These are phyloP conservation scores for Arthrinium puccinioides DNA, from an alignment of 2,329 filamentous ascomycete species.

Conservation along the genomic window DNA sequence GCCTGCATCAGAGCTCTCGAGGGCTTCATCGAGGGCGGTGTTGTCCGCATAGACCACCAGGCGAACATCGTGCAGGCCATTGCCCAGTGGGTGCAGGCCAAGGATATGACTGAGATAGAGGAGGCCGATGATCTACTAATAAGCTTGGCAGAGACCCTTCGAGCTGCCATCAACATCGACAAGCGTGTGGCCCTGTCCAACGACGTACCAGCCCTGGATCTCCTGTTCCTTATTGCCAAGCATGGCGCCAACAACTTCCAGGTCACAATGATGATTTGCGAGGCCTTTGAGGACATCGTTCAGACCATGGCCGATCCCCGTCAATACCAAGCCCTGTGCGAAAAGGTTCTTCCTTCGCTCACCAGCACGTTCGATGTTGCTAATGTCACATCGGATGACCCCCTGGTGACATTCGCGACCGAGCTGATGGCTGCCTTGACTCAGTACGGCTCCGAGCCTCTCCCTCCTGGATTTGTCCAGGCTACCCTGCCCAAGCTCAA, in stretches of 20 bases:
- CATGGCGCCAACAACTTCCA: slow-evolving; percentile 88
- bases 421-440: slow-evolving; percentile 77
- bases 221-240: slow-evolving; percentile 83
- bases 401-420: slow-evolving; percentile 77
- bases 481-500: slow-evolving; percentile 83
- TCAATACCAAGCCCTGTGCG: slow-evolving; percentile 70
- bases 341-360: slow-evolving; percentile 79
- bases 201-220: slow-evolving; percentile 67
- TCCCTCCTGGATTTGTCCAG: slow-evolving; percentile 79
- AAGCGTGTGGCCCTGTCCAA: slow-evolving; percentile 65
- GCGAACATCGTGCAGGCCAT: slow-evolving; percentile 49
- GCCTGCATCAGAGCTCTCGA: slow-evolving; percentile 85
- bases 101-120: slow-evolving; percentile 75
- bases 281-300: slow-evolving; percentile 87
- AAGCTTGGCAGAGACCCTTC: slow-evolving; percentile 78
- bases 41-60: slow-evolving; percentile 46
- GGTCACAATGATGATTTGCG: slow-evolving; percentile 76
- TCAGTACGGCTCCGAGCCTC: slow-evolving; percentile 74
- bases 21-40: slow-evolving; percentile 47
- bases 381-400: slow-evolving; percentile 75
- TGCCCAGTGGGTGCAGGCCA: slow-evolving; percentile 66
- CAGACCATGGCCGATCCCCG: slow-evolving; percentile 58
- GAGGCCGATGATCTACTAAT: slow-evolving; percentile 91
- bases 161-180: slow-evolving; percentile 76
- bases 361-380: slow-evolving; percentile 87